A percentile compares a stretch with the other conserved stretches of the same genome.
These are phyloP conservation scores for Choanephora cucurbitarum DNA, from an alignment of 371 early-diverging fungal species.

Conservation along the genomic window DNA sequence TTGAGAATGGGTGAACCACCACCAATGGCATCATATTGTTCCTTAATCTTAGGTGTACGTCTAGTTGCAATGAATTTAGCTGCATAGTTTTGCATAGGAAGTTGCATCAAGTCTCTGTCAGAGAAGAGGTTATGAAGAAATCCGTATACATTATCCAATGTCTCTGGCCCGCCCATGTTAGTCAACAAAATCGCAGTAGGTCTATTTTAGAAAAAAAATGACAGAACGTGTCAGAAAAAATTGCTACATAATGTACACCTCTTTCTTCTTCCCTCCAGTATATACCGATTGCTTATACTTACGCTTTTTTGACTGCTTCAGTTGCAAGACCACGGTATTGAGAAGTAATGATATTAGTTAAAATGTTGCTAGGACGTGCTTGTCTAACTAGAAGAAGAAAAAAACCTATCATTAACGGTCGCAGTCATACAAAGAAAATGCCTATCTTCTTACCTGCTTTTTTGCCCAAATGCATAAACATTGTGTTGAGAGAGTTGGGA, in stretches of 20 bases:
- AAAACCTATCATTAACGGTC: background rate
- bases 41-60: constrained; percentile 84
- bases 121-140: constrained; percentile 88
- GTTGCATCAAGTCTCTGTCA: constrained; percentile 92
- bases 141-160: constrained; percentile 73
- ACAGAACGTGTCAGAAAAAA: background rate
- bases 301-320: constrained; percentile 18
- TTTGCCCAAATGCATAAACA: background rate
- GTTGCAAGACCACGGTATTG: constrained; percentile 3
- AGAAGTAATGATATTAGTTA: background rate
- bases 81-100: constrained; percentile 78
- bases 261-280: background rate
- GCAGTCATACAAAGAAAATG: background rate
- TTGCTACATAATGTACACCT: background rate
- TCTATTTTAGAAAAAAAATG: constrained; percentile 21
- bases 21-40: constrained; percentile 92
- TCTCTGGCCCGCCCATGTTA: constrained; percentile 94
- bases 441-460: background rate
- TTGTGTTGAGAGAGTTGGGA: background rate
- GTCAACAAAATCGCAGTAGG: constrained; percentile 85
- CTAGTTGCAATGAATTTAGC: constrained; percentile 83
- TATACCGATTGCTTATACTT: constrained; percentile 5
- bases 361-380: background rate
- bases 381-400: background rate
- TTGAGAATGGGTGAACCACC: constrained; percentile 91